Conservation (phyloP, 306 rosid genomes). For the Cucumis melo region DNA sequence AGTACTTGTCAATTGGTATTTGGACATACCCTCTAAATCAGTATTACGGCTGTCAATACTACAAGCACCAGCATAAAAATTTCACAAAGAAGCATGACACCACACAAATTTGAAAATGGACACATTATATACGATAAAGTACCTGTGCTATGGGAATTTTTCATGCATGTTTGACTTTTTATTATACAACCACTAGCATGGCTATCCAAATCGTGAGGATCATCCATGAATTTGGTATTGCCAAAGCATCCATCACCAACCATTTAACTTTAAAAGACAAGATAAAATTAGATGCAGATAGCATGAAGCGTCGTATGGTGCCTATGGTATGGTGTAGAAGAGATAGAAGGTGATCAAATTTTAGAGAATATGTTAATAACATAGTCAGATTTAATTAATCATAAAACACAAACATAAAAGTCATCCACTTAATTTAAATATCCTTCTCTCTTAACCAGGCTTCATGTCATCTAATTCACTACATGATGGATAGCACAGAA, state of each 20-base stretch:
- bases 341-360: not conserved
- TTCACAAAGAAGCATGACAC: not conserved
- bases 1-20: not conserved
- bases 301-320: not conserved
- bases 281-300: not conserved
- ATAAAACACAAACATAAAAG: not conserved
- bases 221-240: not conserved
- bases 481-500: not conserved
- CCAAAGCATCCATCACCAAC: not conserved
- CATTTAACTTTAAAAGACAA: not conserved
- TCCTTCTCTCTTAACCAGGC: not conserved
- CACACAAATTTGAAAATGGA: not conserved
- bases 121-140: not conserved
- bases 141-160: not conserved
- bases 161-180: not conserved
- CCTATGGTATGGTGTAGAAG: not conserved
- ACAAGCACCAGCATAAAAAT: not conserved
- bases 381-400: not conserved
- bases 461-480: not conserved
- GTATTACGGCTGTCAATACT: not conserved
- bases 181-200: not conserved
- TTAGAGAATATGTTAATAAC: not conserved
- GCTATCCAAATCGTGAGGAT: not conserved
- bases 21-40: not conserved
- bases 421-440: not conserved